phyloP scores from a whole-genome alignment of 139 green algal species.

The Pleodorina starrii region DNA sequence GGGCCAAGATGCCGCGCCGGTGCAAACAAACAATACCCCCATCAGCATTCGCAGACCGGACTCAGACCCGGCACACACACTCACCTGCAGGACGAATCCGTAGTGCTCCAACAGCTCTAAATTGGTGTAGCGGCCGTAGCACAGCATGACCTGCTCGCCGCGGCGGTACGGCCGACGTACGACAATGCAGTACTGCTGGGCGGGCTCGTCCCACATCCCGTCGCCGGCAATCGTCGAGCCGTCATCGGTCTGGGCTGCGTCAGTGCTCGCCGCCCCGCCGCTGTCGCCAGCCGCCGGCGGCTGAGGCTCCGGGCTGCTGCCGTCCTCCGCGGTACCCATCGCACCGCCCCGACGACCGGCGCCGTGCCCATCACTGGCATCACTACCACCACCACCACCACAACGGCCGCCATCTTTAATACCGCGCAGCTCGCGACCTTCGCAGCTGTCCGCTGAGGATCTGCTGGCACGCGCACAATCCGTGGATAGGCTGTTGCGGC shows the following conservation, averaged over 20 bases:
- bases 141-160: conserved; percentile 86
- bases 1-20: too few relatives aligned
- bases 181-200: conserved; percentile 40
- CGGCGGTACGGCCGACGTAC: conserved; percentile 1
- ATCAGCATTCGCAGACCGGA: too few relatives aligned
- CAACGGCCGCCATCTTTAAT: not conserved
- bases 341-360: not conserved
- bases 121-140: conserved; percentile 92
- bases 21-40: too few relatives aligned
- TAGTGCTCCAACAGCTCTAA: conserved; percentile 91
- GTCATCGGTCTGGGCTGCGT: not conserved
- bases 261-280: not conserved
- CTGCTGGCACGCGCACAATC: too few relatives aligned
- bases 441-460: too few relatives aligned
- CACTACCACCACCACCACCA: not conserved
- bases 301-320: not conserved
- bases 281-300: not conserved
- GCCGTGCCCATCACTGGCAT: not conserved
- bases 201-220: conserved; percentile 12
- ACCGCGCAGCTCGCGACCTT: too few relatives aligned
- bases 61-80: too few relatives aligned
- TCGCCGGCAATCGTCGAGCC: conserved; percentile 11
- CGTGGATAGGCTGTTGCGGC: too few relatives aligned
- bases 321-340: not conserved
- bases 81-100: conserved; percentile 81